Base-by-base conservation (phyloP, 192 early-diverging fungal species). In the Podila epicladia region DNA sequence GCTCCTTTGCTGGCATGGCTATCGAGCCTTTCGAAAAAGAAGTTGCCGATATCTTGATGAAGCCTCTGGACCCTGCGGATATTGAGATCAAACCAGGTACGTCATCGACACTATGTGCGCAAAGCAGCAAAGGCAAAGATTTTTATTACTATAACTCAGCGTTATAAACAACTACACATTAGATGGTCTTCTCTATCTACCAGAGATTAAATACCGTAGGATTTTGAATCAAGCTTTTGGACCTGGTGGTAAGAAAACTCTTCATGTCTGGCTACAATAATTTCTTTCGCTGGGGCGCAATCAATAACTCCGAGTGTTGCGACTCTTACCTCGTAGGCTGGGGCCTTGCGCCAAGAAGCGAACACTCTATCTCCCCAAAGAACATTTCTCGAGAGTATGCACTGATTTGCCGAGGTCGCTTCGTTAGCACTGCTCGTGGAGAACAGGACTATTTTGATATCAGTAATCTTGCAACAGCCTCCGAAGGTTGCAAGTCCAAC, bases 191-290 rank as follows among this genome's bases (percentile, higher is more conserved):
- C 73, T 97, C 24, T 98, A 98, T 72, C 86, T 98, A 20, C 97
- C 97, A 48, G 98, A 98, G 85, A 99, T 99, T 74, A 98, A 98
- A 68, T 98, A 97, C 83, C 89, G 97, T n/a, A 92, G 97, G 49
- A 95, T 97, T 58, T 88, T 99, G 49, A 97, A 97, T 86, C 90
- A 88, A 57, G 94, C 97, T 9, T 98, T 99, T 87, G 96, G 97
- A 22, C 97, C 97, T 20, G 97, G 94, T 72, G 93, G 92, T 73
- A 82, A 58, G 24, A 2, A 2, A 58, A 17, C 41, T 41, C 41
- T 48, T 61, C 61, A 12, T 33, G 0, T 59, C 5, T 59, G 19
- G 7, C 22, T 69, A 22, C 17, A 41, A 8, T 48, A 58, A 45
- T 45, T 45, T 45, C 41, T 11, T 45, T 15, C 13, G 8, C 15